Conservation (phyloP, 2,329 filamentous ascomycete species). For the Cercospora sojina region DNA sequence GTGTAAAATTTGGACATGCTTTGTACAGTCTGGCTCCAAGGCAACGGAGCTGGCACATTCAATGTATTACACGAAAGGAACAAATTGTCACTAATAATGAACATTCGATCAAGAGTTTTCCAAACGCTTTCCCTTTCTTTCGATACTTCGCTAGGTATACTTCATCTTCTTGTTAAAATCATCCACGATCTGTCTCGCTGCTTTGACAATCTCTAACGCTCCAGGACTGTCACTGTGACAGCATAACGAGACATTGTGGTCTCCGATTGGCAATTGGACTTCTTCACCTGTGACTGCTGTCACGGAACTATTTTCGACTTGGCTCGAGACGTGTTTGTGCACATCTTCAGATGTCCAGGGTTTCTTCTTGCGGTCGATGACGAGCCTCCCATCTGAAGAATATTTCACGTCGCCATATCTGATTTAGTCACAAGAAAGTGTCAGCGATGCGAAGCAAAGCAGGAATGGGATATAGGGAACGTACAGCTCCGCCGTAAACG, state of each 20-base stretch:
- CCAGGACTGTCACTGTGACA: slow-evolving; percentile 49
- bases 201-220: slow-evolving; percentile 46
- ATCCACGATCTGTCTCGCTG: slow-evolving; percentile 45
- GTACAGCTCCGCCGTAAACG: slow-evolving; percentile 53
- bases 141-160: slow-evolving; percentile 17
- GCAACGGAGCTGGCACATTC: neutral
- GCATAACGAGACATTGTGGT: slow-evolving; percentile 46
- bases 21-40: neutral
- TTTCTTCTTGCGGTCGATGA: slow-evolving; percentile 61
- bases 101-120: neutral
- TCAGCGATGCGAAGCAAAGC: neutral
- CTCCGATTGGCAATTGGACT: slow-evolving; percentile 43
- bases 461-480: neutral
- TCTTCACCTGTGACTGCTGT: slow-evolving; percentile 45
- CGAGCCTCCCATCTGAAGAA: slow-evolving; percentile 49
- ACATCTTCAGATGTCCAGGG: slow-evolving; percentile 46
- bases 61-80: neutral
- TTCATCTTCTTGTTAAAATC: slow-evolving; percentile 40
- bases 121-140: neutral
- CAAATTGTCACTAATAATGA: neutral
- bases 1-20: neutral
- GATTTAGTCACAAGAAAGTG: neutral
- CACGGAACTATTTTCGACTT: slow-evolving; percentile 44
- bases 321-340: slow-evolving; percentile 43
- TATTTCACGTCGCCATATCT: slow-evolving; percentile 58